Percentiles rank a stretch among this genome's conserved stretches.
Evolutionary conservation across 345 rosid species (phyloP).

Genomic region (Eutrema yunnanense): DNA sequence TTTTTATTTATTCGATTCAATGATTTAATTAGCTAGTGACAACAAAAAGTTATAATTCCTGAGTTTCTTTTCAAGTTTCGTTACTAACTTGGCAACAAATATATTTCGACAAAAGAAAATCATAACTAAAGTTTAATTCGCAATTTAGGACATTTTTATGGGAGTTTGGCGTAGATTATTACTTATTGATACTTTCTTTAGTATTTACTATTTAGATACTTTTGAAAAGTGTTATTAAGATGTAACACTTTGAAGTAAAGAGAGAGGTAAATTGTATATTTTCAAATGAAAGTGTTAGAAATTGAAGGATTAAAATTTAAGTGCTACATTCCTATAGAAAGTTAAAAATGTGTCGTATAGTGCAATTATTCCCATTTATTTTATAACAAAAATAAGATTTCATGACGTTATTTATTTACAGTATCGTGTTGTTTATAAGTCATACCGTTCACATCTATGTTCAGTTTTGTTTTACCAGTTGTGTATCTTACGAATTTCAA

Average conservation of each 20-base stretch:
- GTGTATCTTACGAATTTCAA: not conserved
- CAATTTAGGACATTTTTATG: not conserved
- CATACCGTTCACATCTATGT: constrained; percentile 3
- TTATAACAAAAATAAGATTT: not conserved
- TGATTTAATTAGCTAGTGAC: not conserved
- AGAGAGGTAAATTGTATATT: too few relatives aligned
- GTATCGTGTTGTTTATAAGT: not conserved
- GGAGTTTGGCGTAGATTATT: too few relatives aligned
- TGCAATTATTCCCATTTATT: not conserved
- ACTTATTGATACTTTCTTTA: too few relatives aligned
- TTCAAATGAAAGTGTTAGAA: too few relatives aligned
- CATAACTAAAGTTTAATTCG: too few relatives aligned
- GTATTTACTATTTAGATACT: too few relatives aligned
- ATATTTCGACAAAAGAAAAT: not conserved
- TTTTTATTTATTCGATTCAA: not conserved
- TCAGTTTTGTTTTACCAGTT: constrained; percentile 4
- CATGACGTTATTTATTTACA: not conserved
- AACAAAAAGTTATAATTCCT: not conserved
- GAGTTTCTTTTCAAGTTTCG: not conserved
- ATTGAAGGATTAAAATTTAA: too few relatives aligned
- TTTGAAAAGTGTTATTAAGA: too few relatives aligned
- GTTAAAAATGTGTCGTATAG: too few relatives aligned
- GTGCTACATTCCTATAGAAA: too few relatives aligned
- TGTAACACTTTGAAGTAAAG: too few relatives aligned
- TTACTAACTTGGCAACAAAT: not conserved